A percentile compares a stretch with the other conserved stretches of the same genome.
These are phyloP conservation scores for Parastagonospora nodorum DNA, from an alignment of 2,329 filamentous ascomycete genomes.

Conservation along the genomic window DNA sequence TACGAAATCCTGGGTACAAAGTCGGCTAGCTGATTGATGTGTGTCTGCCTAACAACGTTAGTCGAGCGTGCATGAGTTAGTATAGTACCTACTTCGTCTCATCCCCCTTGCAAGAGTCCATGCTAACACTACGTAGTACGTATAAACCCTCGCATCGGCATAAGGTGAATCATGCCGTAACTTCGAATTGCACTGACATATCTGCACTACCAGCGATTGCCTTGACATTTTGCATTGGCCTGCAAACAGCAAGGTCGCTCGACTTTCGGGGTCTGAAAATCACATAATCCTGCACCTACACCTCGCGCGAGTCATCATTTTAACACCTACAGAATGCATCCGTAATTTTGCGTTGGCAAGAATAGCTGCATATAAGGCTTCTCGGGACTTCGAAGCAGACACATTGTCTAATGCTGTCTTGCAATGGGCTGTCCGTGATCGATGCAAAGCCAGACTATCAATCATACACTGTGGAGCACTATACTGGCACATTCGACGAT, in stretches of 20 bases:
- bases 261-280: constrained; percentile 58
- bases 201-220: constrained; percentile 41
- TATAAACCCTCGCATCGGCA: too few species aligned
- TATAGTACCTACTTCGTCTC: too few species aligned
- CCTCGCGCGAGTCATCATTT: constrained; percentile 57
- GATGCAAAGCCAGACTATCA: constrained; percentile 62
- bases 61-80: too few species aligned
- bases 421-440: constrained; percentile 58
- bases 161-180: too few species aligned
- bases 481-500: constrained; percentile 59
- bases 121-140: too few species aligned
- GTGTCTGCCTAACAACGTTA: too few species aligned
- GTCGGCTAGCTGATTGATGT: too few species aligned
- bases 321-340: constrained; percentile 56
- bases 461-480: constrained; percentile 59
- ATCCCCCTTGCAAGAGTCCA: too few species aligned
- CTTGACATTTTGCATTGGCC: constrained; percentile 64
- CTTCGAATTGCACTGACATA: too few species aligned
- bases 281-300: constrained; percentile 62
- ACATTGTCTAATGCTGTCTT: constrained; percentile 29
- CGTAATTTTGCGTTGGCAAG: constrained; percentile 47
- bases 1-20: too few species aligned
- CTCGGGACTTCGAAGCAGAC: neutral
- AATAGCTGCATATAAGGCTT: constrained; percentile 6
- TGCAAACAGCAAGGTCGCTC: constrained; percentile 58